A percentile compares a stretch with the other conserved stretches of the same genome.
Evolutionary conservation across 2,329 filamentous ascomycete species (phyloP).

Genomic region (Dothideomycetes sp.): DNA sequence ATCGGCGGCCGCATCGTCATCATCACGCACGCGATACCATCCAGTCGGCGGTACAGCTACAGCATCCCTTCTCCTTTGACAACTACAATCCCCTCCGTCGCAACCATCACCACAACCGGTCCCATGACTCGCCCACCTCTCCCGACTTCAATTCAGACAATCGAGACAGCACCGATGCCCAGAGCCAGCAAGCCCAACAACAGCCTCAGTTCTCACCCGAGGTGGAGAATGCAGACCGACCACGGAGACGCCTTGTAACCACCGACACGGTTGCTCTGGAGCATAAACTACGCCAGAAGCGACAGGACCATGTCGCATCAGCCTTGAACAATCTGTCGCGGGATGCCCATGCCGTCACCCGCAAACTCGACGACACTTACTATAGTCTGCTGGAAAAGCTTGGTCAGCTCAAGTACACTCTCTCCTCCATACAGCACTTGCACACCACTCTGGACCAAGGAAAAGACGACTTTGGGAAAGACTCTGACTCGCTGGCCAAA

Average conservation of each 20-base stretch:
- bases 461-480: slow-evolving; percentile 49
- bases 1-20: slow-evolving; percentile 10
- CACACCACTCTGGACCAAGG: slow-evolving; percentile 51
- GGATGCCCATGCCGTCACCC: slow-evolving; percentile 54
- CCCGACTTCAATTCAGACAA: neutral
- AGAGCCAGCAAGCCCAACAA: neutral
- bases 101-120: slow-evolving; percentile 20
- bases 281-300: slow-evolving; percentile 29
- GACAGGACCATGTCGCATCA: slow-evolving; percentile 31
- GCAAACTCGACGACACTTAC: slow-evolving; percentile 64
- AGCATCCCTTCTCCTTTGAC: slow-evolving; percentile 37
- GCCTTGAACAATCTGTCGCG: slow-evolving; percentile 42
- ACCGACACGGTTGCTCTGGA: slow-evolving; percentile 33
- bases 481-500: slow-evolving; percentile 65
- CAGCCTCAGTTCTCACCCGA: slow-evolving; percentile 8
- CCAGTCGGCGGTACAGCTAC: slow-evolving; percentile 36
- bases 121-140: neutral
- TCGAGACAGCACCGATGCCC: neutral
- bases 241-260: slow-evolving; percentile 17
- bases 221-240: slow-evolving; percentile 10
- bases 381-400: slow-evolving; percentile 64
- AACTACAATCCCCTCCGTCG: slow-evolving; percentile 30
- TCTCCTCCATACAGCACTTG: slow-evolving; percentile 58
- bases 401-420: slow-evolving; percentile 53
- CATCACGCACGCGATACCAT: slow-evolving; percentile 26